These are phyloP conservation scores for Paramecium bursaria DNA, from an alignment of 73 alveolate genomes.

Conservation along the genomic window DNA sequence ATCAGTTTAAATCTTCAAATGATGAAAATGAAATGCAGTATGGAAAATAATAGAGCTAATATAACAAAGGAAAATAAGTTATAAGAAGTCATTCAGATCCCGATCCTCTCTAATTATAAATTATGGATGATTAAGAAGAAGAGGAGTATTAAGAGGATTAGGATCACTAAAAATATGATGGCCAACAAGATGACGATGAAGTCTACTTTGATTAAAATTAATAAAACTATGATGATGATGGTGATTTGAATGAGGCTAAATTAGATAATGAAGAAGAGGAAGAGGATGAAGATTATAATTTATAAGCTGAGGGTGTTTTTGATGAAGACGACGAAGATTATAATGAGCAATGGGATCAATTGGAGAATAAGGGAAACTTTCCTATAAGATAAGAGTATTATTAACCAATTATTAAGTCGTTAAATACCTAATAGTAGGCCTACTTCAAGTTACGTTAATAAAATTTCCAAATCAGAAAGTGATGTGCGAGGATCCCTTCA, in stretches of 20 bases:
- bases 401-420: not conserved
- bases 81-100: slow-evolving; percentile 63
- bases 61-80: not conserved
- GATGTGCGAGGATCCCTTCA: not conserved
- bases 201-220: no score
- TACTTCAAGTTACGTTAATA: slow-evolving; percentile 57
- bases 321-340: slow-evolving; percentile 57
- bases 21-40: not conserved
- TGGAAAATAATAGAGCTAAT: not conserved
- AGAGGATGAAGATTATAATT: slow-evolving; percentile 58
- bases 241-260: slow-evolving; percentile 46
- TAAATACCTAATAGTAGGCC: slow-evolving; percentile 60
- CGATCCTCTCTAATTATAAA: slow-evolving; percentile 7
- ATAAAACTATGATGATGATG: slow-evolving; percentile 12
- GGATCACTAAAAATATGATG: no score
- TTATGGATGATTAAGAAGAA: no score
- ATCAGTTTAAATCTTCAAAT: not conserved
- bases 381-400: slow-evolving; percentile 52
- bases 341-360: slow-evolving; percentile 52
- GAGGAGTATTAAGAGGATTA: slow-evolving; percentile 19
- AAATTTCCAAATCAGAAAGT: slow-evolving; percentile 22
- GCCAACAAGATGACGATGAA: no score
- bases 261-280: slow-evolving; percentile 20
- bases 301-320: slow-evolving; percentile 39
- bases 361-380: slow-evolving; percentile 47